Conservation (phyloP, 2,329 filamentous ascomycete genomes). For the Helotiales sp. region DNA sequence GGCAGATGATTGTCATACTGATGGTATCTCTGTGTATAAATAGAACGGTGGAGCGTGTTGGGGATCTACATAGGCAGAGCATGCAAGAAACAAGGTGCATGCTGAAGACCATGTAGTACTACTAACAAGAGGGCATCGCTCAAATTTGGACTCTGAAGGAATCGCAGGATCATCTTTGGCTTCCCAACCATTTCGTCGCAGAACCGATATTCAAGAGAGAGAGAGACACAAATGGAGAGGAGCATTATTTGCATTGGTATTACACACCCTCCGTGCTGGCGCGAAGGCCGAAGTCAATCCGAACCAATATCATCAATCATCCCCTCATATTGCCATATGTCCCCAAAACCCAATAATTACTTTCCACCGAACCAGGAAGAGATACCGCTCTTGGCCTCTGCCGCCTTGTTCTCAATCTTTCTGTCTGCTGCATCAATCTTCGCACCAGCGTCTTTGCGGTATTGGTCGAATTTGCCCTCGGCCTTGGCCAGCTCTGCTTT, state of each 20-base stretch:
- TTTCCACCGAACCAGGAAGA: constrained; percentile 83
- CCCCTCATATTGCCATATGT: background rate
- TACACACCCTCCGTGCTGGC: constrained; percentile 1
- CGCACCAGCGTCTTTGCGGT: constrained; percentile 67
- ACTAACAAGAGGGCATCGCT: no score
- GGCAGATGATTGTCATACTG: no score
- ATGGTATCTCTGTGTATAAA: no score
- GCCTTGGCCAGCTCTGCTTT: constrained; percentile 66
- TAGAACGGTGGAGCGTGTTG: no score
- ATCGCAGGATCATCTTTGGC: background rate
- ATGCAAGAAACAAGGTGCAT: no score
- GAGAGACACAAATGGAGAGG: background rate
- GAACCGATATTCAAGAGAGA: background rate
- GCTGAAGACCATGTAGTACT: no score
- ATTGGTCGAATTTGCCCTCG: constrained; percentile 63
- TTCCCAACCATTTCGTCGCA: background rate
- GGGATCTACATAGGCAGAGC: no score
- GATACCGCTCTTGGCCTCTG: constrained; percentile 83
- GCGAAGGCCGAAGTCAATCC: background rate
- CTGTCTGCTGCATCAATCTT: constrained; percentile 84
- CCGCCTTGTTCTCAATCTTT: constrained; percentile 76
- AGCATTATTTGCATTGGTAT: constrained; percentile 12
- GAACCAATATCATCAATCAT: constrained; percentile 8
- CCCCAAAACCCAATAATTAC: constrained; percentile 42
- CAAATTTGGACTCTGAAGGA: no score